Conservation (phyloP, 2,329 filamentous ascomycete species). For the Calonectria honghensis region DNA sequence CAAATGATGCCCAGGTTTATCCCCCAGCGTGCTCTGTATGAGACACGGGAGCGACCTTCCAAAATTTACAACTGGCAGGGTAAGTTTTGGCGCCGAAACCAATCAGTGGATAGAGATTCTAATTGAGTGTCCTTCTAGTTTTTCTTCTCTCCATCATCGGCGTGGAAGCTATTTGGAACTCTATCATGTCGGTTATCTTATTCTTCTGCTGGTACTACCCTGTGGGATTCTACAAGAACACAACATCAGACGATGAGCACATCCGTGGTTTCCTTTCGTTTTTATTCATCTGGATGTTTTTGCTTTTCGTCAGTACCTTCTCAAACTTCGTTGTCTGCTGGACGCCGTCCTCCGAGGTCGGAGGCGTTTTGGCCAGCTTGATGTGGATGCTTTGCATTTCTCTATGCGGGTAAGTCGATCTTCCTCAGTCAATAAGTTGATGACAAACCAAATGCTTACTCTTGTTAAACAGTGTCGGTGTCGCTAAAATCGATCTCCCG, state of each 20-base stretch:
- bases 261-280: conserved; percentile 76
- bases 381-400: conserved; percentile 76
- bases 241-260: conserved; percentile 63
- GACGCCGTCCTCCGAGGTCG: conserved; percentile 70
- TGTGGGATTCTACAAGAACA: conserved; percentile 76
- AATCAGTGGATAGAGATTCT: not conserved
- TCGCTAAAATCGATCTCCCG: conserved; percentile 74
- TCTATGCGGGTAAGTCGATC: conserved; percentile 70
- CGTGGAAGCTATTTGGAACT: conserved; percentile 80
- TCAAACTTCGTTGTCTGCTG: conserved; percentile 77
- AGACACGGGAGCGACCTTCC: conserved; percentile 80
- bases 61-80: conserved; percentile 72
- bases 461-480: conserved; percentile 69
- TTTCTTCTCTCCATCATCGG: conserved; percentile 76
- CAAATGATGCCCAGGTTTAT: conserved; percentile 83
- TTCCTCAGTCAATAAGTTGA: conserved; percentile 55
- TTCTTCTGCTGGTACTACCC: conserved; percentile 81
- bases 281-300: conserved; percentile 76
- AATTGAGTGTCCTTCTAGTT: not conserved
- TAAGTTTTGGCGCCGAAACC: conserved; percentile 16
- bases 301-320: conserved; percentile 79
- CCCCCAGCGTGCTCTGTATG: conserved; percentile 79
- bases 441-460: conserved; percentile 2
- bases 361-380: conserved; percentile 77
- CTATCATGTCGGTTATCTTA: conserved; percentile 73